phyloP scores from a whole-genome alignment of 1,284 basidiomycete species.

The Naganishia albida region DNA sequence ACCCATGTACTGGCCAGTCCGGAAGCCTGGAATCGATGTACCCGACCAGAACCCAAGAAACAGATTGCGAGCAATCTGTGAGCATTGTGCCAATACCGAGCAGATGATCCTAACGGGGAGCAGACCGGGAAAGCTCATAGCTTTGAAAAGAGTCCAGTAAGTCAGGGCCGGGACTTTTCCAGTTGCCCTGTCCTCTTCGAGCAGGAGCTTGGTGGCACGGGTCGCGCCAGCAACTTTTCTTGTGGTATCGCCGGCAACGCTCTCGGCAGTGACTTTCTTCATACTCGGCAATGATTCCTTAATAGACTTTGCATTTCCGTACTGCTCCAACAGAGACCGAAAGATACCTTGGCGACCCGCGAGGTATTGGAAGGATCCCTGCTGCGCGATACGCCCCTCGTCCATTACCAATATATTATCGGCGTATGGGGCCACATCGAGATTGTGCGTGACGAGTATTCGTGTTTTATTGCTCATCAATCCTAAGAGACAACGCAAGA shows the following conservation, averaged over 20 bases:
- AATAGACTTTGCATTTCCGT: constrained; percentile 32
- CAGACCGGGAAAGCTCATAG: constrained; percentile 31
- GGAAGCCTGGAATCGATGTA: constrained; percentile 36
- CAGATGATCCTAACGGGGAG: constrained; percentile 27
- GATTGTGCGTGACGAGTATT: constrained; percentile 68
- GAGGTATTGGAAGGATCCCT: constrained; percentile 55
- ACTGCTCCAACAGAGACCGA: constrained; percentile 58
- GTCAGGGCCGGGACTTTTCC: constrained; percentile 30
- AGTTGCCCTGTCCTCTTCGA: constrained; percentile 35
- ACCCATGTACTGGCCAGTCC: constrained; percentile 42
- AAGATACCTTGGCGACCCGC: constrained; percentile 59
- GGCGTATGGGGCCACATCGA: constrained; percentile 65
- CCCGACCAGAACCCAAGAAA: constrained; percentile 47
- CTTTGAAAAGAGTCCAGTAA: constrained; percentile 28
- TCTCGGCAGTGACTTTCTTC: too few species aligned
- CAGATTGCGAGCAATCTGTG: constrained; percentile 40
- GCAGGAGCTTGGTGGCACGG: constrained; percentile 26
- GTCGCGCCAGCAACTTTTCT: not conserved
- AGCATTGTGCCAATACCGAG: constrained; percentile 38
- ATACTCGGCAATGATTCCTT: too few species aligned
- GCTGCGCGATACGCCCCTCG: constrained; percentile 39
- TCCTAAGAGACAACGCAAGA: constrained; percentile 58
- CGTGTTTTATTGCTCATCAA: constrained; percentile 65
- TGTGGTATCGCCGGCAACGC: not conserved
- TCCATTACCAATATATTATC: constrained; percentile 35